Evolutionary conservation across 495 filamentous ascomycete species (phyloP).

Genomic region (Hypoxylon subgilvum): DNA sequence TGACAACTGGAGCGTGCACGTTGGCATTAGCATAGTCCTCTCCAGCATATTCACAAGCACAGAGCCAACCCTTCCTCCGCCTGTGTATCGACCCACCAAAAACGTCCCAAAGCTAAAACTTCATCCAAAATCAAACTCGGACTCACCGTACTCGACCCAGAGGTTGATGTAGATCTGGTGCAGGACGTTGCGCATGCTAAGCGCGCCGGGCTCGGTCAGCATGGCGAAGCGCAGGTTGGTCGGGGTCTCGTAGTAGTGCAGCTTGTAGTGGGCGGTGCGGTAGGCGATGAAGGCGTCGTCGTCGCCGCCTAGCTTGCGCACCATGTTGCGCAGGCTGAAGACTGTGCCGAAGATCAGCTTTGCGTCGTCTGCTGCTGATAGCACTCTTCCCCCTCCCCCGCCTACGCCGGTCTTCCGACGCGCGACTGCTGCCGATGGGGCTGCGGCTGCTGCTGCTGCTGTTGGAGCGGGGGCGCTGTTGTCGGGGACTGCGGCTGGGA

Average conservation of each 20-base stretch:
- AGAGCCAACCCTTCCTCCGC: background rate
- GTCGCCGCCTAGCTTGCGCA: slow-evolving; percentile 86
- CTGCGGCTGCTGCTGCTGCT: background rate
- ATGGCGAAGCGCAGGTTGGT: slow-evolving; percentile 95
- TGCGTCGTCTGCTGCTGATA: slow-evolving; percentile 79
- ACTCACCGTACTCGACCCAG: slow-evolving; percentile 89
- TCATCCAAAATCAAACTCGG: background rate
- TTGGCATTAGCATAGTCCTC: slow-evolving; percentile 11
- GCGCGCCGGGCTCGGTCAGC: slow-evolving; percentile 87
- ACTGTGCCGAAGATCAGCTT: slow-evolving; percentile 97
- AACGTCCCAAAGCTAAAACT: background rate
- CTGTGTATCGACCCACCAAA: background rate
- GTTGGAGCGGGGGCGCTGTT: slow-evolving; percentile 19
- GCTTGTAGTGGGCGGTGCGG: slow-evolving; percentile 91
- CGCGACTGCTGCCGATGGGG: background rate
- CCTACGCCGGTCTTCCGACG: background rate
- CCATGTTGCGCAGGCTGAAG: slow-evolving; percentile 96
- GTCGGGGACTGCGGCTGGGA: background rate
- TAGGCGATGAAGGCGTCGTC: slow-evolving; percentile 93
- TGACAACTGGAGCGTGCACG: slow-evolving; percentile 71
- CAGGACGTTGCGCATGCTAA: slow-evolving; percentile 88
- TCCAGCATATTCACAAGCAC: background rate
- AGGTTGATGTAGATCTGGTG: slow-evolving; percentile 99
- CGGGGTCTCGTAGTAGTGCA: slow-evolving; percentile 98
- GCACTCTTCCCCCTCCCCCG: slow-evolving; percentile 62